phyloP scores from a whole-genome alignment of 164 flowering plant genomes.

The Annona cherimola region DNA sequence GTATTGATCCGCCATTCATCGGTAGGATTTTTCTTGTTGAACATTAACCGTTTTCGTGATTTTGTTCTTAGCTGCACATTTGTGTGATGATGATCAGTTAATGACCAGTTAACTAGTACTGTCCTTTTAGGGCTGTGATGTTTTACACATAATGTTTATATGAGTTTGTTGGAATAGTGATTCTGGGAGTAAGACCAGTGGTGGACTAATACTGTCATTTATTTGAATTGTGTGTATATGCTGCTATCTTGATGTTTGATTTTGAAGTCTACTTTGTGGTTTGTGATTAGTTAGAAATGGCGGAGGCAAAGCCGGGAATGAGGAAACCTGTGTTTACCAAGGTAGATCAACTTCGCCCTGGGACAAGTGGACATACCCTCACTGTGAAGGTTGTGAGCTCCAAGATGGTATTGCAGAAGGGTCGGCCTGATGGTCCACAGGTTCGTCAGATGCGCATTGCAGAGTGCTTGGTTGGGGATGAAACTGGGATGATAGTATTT shows the following conservation, averaged over 20 bases:
- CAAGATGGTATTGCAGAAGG: constrained; percentile 49
- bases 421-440: constrained; percentile 46
- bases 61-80: background rate
- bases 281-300: constrained; percentile 26
- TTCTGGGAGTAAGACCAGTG: background rate
- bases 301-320: constrained; percentile 45
- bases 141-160: background rate
- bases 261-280: background rate
- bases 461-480: constrained; percentile 65
- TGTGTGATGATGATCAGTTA: background rate
- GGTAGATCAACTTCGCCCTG: constrained; percentile 56
- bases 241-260: background rate
- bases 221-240: background rate
- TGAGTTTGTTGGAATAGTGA: background rate
- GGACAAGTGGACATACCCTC: constrained; percentile 51
- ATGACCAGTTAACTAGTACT: background rate
- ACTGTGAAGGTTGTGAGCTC: constrained; percentile 47
- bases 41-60: background rate
- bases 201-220: background rate
- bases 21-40: background rate
- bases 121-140: background rate
- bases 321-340: constrained; percentile 55
- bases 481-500: constrained; percentile 50
- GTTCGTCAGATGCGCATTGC: constrained; percentile 50
- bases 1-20: background rate